Evolutionary conservation across 495 filamentous ascomycete genomes (phyloP), one percentile per base, ranked within the genome.

Genomic region (Penicillium canescens): DNA sequence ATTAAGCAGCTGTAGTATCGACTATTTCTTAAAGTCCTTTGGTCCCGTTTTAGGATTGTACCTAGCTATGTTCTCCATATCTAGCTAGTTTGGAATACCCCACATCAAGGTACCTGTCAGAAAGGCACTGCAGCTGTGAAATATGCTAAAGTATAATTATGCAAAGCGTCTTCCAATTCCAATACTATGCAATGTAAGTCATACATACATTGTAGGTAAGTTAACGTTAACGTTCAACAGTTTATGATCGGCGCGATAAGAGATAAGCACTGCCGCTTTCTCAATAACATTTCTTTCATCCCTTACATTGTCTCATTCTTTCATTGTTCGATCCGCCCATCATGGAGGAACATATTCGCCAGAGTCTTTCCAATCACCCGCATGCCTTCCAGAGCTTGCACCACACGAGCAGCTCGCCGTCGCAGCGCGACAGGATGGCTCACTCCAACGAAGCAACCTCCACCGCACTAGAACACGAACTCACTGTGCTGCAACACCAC

Each of bases 331-430:
- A 21, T 35, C 45, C 40, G 46, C 42, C 21, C 53, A 62, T 20
- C 39, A 74, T 74, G 71, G 71, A 74, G 48, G 71, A 74, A 50
- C 71, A 71, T 46, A 45, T 74, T 42, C 71, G 71, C 10, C 67
- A 74, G 18, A 72, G 69, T 56, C 48, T 69, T n/a, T 72, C 71
- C 37, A 69, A 70, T 54, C 71, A 72, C 48, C 58, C 64, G 16
- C 28, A 50, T 44, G 56, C 62, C 46, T 59, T 68, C 36, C 59
- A 64, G 54, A 49, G 53, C 39, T 47, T 63, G 26, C 48, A 52
- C 42, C 57, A 61, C 44, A 8, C 28, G 6, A 54, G 47, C 50
- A 45, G 42, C 52, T 59, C 60, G 8, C 50, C 62, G 16, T 56
- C 58, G 10, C 56, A 60, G 21, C 58, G 64, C 26, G 59, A 60